Conservation (phyloP, 305 asterid genomes). For the Fraxinus sp. region DNA sequence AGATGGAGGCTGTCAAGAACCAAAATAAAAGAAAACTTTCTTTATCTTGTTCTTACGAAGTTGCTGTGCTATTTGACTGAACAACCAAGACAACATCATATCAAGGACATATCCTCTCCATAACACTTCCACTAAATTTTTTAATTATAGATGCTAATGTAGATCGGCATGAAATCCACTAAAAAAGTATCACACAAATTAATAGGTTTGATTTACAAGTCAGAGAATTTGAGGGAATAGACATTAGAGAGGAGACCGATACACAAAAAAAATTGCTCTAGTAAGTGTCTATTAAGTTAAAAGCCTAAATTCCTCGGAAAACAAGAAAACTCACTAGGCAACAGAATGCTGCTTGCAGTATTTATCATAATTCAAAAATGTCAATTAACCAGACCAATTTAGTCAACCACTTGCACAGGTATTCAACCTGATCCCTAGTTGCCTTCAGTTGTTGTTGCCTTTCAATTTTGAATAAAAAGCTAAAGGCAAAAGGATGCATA, state of each 20-base stretch:
- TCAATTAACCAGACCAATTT: not conserved
- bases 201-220: not conserved
- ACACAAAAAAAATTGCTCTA: not conserved
- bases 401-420: not conserved
- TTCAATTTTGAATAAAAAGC: not conserved
- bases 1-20: not conserved
- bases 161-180: not conserved
- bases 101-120: conserved; percentile 20
- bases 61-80: not conserved
- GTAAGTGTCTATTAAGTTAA: not conserved
- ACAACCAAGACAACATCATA: conserved; percentile 7
- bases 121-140: not conserved
- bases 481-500: not conserved
- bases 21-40: not conserved
- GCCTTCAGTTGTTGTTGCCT: not conserved
- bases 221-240: not conserved
- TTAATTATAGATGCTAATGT: not conserved
- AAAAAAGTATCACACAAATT: not conserved
- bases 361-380: not conserved
- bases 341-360: not conserved
- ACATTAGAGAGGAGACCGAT: not conserved
- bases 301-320: not conserved
- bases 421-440: not conserved
- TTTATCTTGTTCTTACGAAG: not conserved
- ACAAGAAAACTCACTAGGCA: not conserved